Conservation (phyloP, 1,139 yeast genomes). For the Magnusiomyces magnusii region DNA sequence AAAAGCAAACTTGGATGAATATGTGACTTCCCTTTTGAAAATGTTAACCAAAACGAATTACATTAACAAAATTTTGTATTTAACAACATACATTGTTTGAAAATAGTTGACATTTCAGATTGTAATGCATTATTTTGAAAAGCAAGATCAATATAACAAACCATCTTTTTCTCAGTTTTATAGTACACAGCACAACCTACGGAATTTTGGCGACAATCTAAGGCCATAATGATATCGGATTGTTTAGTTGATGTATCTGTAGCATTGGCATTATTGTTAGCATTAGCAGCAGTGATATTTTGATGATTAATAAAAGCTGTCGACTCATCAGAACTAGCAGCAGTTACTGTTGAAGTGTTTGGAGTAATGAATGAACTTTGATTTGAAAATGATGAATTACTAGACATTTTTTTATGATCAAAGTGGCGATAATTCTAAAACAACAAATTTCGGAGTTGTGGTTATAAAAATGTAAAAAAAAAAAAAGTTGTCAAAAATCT, state of each 20-base stretch:
- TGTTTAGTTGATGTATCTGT: no score
- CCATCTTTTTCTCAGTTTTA: conserved; percentile 6
- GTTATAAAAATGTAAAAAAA: no score
- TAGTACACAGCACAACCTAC: conserved; percentile 12
- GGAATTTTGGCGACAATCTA: conserved; percentile 6
- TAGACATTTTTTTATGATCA: no score
- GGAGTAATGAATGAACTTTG: no score
- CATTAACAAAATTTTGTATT: not conserved
- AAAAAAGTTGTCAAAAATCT: no score
- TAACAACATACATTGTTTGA: conserved; percentile 6
- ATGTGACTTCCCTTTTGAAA: conserved; percentile 6
- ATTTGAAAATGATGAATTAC: no score
- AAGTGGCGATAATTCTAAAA: no score
- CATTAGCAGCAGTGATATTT: not conserved
- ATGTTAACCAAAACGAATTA: not conserved
- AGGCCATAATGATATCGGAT: not conserved
- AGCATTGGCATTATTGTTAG: not conserved
- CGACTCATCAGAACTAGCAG: no score
- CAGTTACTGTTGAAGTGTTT: no score
- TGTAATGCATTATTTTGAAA: conserved; percentile 3
- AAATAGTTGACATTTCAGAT: conserved; percentile 8
- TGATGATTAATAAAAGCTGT: no score
- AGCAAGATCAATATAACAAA: conserved; percentile 10
- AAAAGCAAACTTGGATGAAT: conserved; percentile 7
- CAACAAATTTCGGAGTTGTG: no score